Base-by-base conservation (phyloP, 768 basidiomycete genomes). In the Amyloporia xantha region DNA sequence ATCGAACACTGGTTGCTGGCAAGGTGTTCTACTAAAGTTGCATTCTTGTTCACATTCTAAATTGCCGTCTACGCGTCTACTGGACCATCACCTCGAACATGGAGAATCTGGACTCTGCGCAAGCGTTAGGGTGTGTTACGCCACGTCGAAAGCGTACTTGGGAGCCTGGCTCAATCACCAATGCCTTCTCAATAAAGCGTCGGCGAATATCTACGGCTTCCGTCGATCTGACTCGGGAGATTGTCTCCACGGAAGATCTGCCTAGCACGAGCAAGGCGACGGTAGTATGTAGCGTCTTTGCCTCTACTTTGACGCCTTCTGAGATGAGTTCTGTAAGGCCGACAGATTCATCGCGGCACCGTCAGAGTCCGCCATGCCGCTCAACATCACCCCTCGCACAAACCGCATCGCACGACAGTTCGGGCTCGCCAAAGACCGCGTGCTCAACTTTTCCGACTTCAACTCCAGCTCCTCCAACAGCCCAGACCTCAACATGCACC, bases 341-440 rank as follows among this genome's bases (percentile, higher is more conserved):
- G 82, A 84, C 54, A 72, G 83, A 39, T 85, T 84, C 59, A 72
- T 84, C 33, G 66, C 82, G 1, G 65, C 68, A 4, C 73, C 78
- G 13, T 76, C 78, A 5, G 74, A 76, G 38, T 62, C 63, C 5
- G 62, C 71, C 9, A 58, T 81, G 6, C 82, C 83, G 3, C 73
- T 85, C 40, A 74, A 79, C 47, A 73, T 68, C 28, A 84, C 82
- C 1, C 83, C 83, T 11, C 77, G 83, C 15, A 81, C 83, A n/a
- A 77, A 74, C 47, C 76, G 83, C 19, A 81, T 84, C 39, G 78
- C 80, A 55, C 76, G 76, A 54, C 67, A 76, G 21, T 80, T 84
- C 38, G 83, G 82, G 7, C 70, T 84, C 35, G 55, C 75, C 6
- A 77, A 77, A 54, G 78, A 78, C 51, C 72, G 74, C 17, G 59